These are phyloP conservation scores for Rhazya stricta DNA, from an alignment of 257 asterid genomes.

Conservation along the genomic window DNA sequence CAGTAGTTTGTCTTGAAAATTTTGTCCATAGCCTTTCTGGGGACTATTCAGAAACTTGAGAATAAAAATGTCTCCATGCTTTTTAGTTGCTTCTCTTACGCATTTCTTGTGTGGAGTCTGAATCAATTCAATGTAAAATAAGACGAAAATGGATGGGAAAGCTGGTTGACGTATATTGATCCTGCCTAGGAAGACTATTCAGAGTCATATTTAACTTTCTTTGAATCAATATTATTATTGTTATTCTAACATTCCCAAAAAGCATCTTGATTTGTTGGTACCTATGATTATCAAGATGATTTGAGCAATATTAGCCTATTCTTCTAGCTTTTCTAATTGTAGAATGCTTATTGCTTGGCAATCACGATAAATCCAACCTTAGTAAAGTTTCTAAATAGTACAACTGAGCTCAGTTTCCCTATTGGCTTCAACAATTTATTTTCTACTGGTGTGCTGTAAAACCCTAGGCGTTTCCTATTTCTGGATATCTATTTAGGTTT, in stretches of 20 bases:
- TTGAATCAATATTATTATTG: background rate
- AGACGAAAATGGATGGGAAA: background rate
- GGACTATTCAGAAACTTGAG: background rate
- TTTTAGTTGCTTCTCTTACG: background rate
- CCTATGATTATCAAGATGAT: background rate
- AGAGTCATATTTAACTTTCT: slow-evolving; percentile 38
- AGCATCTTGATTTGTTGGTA: background rate
- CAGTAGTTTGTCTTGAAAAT: background rate
- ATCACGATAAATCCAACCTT: background rate
- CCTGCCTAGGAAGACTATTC: slow-evolving; percentile 20
- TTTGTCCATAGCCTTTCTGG: background rate
- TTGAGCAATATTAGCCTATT: background rate
- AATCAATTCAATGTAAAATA: background rate
- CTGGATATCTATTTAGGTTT: background rate
- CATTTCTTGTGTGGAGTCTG: background rate
- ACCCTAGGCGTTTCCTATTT: background rate
- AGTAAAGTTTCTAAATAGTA: background rate
- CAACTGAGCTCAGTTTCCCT: background rate
- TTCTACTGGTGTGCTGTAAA: background rate
- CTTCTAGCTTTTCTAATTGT: background rate
- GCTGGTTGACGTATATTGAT: background rate
- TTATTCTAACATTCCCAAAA: background rate
- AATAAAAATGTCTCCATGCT: background rate
- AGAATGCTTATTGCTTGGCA: background rate
- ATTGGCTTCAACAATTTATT: background rate